phyloP scores from a whole-genome alignment of 495 filamentous ascomycete genomes.

The Podospora comata region DNA sequence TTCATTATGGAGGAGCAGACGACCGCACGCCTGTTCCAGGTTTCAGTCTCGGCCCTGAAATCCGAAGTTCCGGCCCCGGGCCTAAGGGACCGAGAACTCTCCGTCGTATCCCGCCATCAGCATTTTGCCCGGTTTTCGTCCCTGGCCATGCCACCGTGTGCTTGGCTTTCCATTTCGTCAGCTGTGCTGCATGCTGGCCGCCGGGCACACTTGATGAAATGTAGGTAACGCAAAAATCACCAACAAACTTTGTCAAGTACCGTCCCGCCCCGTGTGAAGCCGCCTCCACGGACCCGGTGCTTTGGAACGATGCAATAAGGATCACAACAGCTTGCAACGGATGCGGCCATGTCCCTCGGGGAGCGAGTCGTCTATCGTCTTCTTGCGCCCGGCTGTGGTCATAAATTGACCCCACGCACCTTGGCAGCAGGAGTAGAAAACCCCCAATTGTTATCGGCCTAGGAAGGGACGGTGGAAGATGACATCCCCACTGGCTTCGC shows the following conservation, averaged over 20 bases:
- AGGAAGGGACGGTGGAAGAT: neutral
- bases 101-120: neutral
- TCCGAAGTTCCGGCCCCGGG: conserved; percentile 10
- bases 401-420: neutral
- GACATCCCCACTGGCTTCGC: neutral
- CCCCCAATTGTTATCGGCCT: neutral
- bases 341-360: neutral
- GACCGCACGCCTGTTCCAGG: neutral
- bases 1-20: neutral
- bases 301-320: conserved; percentile 5
- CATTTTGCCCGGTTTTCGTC: neutral
- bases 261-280: conserved; percentile 6
- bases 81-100: neutral
- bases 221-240: conserved; percentile 2
- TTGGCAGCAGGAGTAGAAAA: neutral
- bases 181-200: neutral
- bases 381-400: neutral
- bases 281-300: conserved; percentile 9
- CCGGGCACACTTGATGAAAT: neutral
- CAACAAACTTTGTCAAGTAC: conserved; percentile 11
- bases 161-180: neutral
- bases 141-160: neutral
- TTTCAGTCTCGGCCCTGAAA: conserved; percentile 1
- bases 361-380: neutral
- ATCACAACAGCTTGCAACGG: neutral